Percentiles rank a stretch among this genome's conserved stretches.
Evolutionary conservation across 202 grass and related monocot species (phyloP).

Genomic region (Schoenoplectus tabernaemontani): DNA sequence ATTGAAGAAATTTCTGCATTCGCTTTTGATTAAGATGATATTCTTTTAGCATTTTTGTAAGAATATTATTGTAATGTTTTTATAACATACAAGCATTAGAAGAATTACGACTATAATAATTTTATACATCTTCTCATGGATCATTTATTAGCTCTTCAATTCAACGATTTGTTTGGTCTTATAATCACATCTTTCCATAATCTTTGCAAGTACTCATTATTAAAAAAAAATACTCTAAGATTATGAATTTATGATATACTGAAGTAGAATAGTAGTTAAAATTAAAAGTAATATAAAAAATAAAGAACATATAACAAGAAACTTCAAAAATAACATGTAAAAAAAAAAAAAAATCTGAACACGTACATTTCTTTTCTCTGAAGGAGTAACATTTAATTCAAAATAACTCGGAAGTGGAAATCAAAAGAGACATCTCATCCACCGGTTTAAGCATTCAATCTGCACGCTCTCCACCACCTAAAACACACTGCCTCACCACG

Average conservation of each 20-base stretch:
- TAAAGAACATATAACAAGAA: neutral
- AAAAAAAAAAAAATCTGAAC: neutral
- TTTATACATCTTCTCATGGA: neutral
- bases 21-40: too few species aligned
- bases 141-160: neutral
- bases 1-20: too few species aligned
- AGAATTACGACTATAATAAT: neutral
- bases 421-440: conserved; percentile 16
- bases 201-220: too few species aligned
- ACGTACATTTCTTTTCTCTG: neutral
- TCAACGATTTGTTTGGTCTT: neutral
- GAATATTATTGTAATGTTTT: neutral
- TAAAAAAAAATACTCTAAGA: too few species aligned
- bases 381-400: neutral
- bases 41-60: neutral
- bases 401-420: conserved; percentile 3
- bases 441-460: neutral
- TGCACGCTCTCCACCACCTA: neutral
- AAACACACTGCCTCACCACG: neutral
- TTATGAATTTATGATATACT: neutral
- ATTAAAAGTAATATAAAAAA: neutral
- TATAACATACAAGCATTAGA: neutral
- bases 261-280: neutral
- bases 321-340: neutral
- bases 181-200: neutral